Evolutionary conservation across 2,329 filamentous ascomycete species (phyloP), one percentile per base, ranked within the genome.

Genomic region (Trichoderma koningiopsis): DNA sequence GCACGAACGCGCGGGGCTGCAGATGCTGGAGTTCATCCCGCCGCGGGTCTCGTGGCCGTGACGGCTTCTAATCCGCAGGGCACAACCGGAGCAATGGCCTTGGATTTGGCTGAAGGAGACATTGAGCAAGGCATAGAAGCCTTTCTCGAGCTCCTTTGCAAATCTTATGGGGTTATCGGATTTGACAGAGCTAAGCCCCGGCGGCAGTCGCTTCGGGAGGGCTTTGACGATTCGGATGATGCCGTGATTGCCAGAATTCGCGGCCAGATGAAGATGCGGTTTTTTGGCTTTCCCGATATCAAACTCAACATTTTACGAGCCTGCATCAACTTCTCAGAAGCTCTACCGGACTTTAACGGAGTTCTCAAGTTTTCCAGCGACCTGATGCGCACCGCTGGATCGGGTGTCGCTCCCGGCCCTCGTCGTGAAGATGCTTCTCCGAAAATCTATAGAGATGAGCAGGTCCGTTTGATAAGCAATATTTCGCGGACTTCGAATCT

Each of bases 21-120:
- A n/a, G 96, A 98, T 77, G 92, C 96, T 75, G 96, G 95, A 4
- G 93, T 99, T 43, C 95, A 98, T 80, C 96, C 96, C 52, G 95
- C 95, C 22, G 93, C 95, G 11, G 94, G 93, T 0, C 83, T 97
- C 62, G 90, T 93, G 31, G 90, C 91, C 14, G 82, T 96, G 35
- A 91, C 89, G 72, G 82, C 87, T 13, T 79, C 82, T 3, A 83
- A 81, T 68, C 83, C 84, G 1, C 84, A 84, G 53, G 79, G 78
- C 24, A 43, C 61, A 2, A 84, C 83, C 69, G 86, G 85, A 11
- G 82, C 84, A 8, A 83, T 85, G 40, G 86, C 84, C 2, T 81
- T 91, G 37, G 88, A 91, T 73, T 81, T 92, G 16, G 85, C 85
- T 7, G 88, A 90, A 73, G 87, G 85, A 5, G 89, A 91, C 73